phyloP scores from a whole-genome alignment of 2,329 filamentous ascomycete genomes.

The Rutstroemia sp. region DNA sequence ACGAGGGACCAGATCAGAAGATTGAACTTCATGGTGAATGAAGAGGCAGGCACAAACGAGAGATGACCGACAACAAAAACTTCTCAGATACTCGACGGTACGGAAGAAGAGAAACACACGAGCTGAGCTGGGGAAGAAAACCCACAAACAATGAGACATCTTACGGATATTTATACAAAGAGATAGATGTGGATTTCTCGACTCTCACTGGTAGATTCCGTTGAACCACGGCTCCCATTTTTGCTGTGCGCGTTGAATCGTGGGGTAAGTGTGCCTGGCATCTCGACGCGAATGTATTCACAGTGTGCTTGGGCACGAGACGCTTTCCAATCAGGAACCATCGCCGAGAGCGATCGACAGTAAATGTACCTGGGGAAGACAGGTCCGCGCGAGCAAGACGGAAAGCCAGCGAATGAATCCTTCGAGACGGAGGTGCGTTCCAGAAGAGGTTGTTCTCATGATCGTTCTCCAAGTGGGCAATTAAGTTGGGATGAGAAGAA shows the following conservation, averaged over 20 bases:
- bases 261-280: neutral
- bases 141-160: neutral
- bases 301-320: neutral
- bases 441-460: neutral
- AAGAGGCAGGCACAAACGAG: neutral
- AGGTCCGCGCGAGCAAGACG: neutral
- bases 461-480: neutral
- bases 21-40: slow-evolving; percentile 4
- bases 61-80: neutral
- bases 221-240: no score
- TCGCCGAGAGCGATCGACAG: neutral
- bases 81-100: neutral
- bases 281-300: neutral
- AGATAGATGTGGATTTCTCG: no score
- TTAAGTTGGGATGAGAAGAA: neutral
- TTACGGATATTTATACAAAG: neutral
- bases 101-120: neutral
- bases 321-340: neutral
- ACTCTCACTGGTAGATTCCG: no score
- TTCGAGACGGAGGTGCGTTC: neutral
- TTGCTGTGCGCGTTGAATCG: neutral
- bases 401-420: no score
- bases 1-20: slow-evolving; percentile 8
- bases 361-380: neutral
- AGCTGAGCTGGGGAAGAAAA: slow-evolving; percentile 1